phyloP scores from a whole-genome alignment of 257 asterid species.

The Gentiana macrophylla region DNA sequence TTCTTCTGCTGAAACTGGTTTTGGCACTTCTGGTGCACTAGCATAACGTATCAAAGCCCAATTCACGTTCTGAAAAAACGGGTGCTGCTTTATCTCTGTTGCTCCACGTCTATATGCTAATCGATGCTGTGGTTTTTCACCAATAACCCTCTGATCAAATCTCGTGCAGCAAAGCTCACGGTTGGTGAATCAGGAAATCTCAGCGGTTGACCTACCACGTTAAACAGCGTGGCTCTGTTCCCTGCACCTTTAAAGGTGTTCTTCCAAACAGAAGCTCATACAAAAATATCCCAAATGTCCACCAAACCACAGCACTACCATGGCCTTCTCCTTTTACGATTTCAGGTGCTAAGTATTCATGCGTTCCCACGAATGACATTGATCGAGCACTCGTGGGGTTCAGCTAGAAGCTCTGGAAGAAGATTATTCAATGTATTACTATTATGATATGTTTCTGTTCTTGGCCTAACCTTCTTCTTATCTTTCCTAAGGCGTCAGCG shows the following conservation, averaged over 20 bases:
- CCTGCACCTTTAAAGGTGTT: constrained; percentile 60
- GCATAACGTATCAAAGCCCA: constrained; percentile 64
- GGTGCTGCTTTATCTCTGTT: constrained; percentile 57
- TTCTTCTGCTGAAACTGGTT: constrained; percentile 25
- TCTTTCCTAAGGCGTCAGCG: constrained; percentile 45
- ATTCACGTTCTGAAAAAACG: constrained; percentile 47
- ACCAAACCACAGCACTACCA: constrained; percentile 69
- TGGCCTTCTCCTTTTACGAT: constrained; percentile 61
- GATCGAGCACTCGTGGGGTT: constrained; percentile 59
- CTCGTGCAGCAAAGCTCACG: constrained; percentile 59
- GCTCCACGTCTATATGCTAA: constrained; percentile 64
- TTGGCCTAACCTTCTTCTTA: constrained; percentile 39
- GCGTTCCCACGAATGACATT: constrained; percentile 67
- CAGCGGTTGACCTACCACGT: constrained; percentile 55
- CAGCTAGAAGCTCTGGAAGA: constrained; percentile 58
- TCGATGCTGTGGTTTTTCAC: constrained; percentile 63
- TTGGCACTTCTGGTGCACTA: constrained; percentile 55
- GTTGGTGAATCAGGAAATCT: constrained; percentile 50
- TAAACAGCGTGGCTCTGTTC: constrained; percentile 53
- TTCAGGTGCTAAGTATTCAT: constrained; percentile 59
- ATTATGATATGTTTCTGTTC: constrained; percentile 23
- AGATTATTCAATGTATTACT: constrained; percentile 34
- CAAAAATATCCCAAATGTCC: constrained; percentile 57
- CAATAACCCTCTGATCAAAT: constrained; percentile 48
- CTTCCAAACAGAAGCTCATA: constrained; percentile 51